Base-by-base conservation (phyloP, 352 stramenopile genomes). In the Phytophthora niederhauseri region DNA sequence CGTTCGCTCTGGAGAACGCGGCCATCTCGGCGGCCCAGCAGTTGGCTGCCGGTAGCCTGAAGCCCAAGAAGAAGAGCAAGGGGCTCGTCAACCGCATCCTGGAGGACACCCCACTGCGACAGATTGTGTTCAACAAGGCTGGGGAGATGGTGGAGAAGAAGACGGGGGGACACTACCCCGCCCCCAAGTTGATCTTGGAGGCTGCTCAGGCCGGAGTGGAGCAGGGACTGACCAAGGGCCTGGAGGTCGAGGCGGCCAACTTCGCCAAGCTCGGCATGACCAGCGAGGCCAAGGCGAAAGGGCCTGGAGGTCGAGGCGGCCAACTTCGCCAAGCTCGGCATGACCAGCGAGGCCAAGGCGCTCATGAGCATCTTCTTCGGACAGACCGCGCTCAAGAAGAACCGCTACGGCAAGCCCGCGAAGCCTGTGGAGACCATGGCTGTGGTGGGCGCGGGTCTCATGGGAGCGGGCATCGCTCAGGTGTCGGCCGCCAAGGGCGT, bases 291-390 rank as follows among this genome's bases (percentile, higher is more conserved):
- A 97, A 98, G 76, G 93, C 94, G 12, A n/a, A 95, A 92, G 62
- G 83, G 91, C 26, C 80, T 98, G 28, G 93, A 98, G 57, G 90
- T 98, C 54, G 98, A 99, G 77, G 84, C 97, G 4, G 73, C 97
- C 57, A 94, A 95, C 69, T 99, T 99, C 82, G 93, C 92, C 45
- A 98, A 98, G 78, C 87, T 99, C 38, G 97, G 96, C 11, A 96
- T 97, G 74, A 99, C 97, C 11, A 85, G 80, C 48, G 97, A 98
- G 72, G 98, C 93, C 19, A 97, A 98, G 76, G 93, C 94, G 12
- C 82, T 99, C 8, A 98, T 99, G 86, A 97, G 96, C 66, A 97
- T 99, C 66, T 99, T 99, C 81, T 97, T 99, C 73, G 95, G 95
- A 24, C 98, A 98, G 81, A 99, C 92, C n/a, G 83, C 91, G 49